These are phyloP conservation scores for Pleurotus platypus DNA, from an alignment of 768 basidiomycete genomes.

Conservation along the genomic window DNA sequence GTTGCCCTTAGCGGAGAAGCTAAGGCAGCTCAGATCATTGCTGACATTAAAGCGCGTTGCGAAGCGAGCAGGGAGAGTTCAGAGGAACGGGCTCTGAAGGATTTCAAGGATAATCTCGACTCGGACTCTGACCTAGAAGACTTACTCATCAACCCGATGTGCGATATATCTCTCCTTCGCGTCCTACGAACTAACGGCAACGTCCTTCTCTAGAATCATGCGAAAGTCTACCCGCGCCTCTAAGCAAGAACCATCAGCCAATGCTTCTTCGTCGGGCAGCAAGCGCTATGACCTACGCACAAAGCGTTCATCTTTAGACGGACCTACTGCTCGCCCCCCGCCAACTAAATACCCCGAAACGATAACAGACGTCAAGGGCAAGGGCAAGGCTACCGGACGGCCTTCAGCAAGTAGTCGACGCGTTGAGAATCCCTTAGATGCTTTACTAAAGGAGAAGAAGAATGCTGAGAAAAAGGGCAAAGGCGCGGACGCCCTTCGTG, in stretches of 20 bases:
- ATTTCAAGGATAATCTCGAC: slow-evolving; percentile 44
- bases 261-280: background rate
- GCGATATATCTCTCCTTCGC: background rate
- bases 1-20: slow-evolving; percentile 29
- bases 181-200: background rate
- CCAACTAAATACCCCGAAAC: slow-evolving; percentile 8
- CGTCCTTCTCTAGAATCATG: background rate
- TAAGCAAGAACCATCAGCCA: background rate
- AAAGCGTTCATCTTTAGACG: slow-evolving; percentile 2
- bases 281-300: background rate
- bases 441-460: slow-evolving; percentile 52
- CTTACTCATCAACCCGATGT: slow-evolving; percentile 7
- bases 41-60: slow-evolving; percentile 49
- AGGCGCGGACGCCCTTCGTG: slow-evolving; percentile 36
- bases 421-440: slow-evolving; percentile 47
- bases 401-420: slow-evolving; percentile 16
- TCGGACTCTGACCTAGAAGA: slow-evolving; percentile 39
- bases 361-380: slow-evolving; percentile 10
- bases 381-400: slow-evolving; percentile 13
- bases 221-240: background rate
- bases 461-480: slow-evolving; percentile 33
- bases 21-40: slow-evolving; percentile 59
- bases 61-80: slow-evolving; percentile 26
- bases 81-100: slow-evolving; percentile 28
- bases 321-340: background rate